A percentile compares a stretch with the other conserved stretches of the same genome.
Evolutionary conservation across 2,329 filamentous ascomycete genomes (phyloP).

Genomic region (Botrytis hyacinthi): DNA sequence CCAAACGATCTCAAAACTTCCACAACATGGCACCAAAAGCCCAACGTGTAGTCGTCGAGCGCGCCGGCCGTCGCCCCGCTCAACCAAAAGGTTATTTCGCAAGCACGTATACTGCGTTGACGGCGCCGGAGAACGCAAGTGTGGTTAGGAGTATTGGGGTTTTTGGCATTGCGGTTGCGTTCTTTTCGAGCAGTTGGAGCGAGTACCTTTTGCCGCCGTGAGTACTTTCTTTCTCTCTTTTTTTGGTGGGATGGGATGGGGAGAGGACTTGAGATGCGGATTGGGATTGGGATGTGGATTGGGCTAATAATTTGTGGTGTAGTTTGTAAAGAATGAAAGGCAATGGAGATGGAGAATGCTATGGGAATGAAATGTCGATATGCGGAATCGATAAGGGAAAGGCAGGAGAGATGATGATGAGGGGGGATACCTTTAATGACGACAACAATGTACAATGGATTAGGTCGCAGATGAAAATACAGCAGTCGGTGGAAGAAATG

Average conservation of each 20-base stretch:
- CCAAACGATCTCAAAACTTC: neutral
- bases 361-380: neutral
- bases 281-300: neutral
- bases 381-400: neutral
- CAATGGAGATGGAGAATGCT: neutral
- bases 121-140: constrained; percentile 64
- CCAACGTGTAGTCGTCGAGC: constrained; percentile 44
- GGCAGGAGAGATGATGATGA: neutral
- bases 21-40: constrained; percentile 62
- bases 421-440: constrained; percentile 1
- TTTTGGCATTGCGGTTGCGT: constrained; percentile 65
- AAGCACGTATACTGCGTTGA: constrained; percentile 60
- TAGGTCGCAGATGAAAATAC: neutral
- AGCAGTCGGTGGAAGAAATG: neutral
- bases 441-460: constrained; percentile 1
- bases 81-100: constrained; percentile 52
- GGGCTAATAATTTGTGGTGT: neutral
- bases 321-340: constrained; percentile 2
- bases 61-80: constrained; percentile 38
- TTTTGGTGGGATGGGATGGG: neutral
- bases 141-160: constrained; percentile 66
- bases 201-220: constrained; percentile 66
- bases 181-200: constrained; percentile 66
- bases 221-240: constrained; percentile 33
- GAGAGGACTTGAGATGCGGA: neutral